Evolutionary conservation across 2,329 filamentous ascomycete genomes (phyloP).

Genomic region (Diaporthe nobilis): DNA sequence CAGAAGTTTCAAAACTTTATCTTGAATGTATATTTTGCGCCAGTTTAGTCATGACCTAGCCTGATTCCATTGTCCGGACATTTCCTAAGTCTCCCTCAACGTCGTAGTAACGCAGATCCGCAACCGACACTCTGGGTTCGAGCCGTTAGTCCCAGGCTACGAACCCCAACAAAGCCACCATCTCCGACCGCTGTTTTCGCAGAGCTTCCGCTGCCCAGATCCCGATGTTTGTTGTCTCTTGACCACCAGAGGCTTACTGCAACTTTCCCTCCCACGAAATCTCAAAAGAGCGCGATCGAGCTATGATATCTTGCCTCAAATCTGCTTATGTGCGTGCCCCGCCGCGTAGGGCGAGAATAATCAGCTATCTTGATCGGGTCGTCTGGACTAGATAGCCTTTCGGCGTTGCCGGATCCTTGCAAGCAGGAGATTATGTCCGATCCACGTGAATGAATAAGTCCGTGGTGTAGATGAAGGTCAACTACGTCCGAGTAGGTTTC

Average conservation of each 20-base stretch:
- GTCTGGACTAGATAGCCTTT: background rate
- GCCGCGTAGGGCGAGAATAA: too few species aligned
- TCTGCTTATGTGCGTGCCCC: too few species aligned
- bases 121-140: background rate
- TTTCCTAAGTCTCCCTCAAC: background rate
- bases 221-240: background rate
- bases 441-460: background rate
- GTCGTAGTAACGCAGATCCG: background rate
- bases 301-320: background rate
- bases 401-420: background rate
- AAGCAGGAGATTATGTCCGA: background rate
- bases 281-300: too few species aligned
- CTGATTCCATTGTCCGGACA: background rate
- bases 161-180: background rate
- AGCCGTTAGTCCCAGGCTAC: background rate
- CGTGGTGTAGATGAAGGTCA: background rate
- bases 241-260: background rate
- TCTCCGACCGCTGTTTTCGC: background rate
- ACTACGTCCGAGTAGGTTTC: background rate
- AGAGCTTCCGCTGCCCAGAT: background rate
- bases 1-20: background rate
- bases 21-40: background rate
- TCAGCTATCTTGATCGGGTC: background rate
- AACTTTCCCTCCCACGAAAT: background rate
- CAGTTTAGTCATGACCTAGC: background rate